These are phyloP conservation scores for Lepidium sativum DNA, from an alignment of 345 rosid species.

Conservation along the genomic window DNA sequence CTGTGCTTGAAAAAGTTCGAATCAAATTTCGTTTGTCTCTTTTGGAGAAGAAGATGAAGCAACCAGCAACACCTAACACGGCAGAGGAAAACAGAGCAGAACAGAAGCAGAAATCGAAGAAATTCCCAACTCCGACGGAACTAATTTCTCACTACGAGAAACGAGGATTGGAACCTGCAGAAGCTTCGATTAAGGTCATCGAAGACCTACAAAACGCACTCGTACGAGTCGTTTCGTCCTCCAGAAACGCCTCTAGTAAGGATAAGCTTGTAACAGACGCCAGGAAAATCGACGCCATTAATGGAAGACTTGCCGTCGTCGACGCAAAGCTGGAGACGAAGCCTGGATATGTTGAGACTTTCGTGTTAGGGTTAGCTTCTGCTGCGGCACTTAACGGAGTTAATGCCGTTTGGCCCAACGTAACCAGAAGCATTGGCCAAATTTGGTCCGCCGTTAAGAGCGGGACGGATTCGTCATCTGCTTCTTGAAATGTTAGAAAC, in stretches of 20 bases:
- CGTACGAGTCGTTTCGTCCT: constrained; percentile 43
- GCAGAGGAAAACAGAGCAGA: constrained; percentile 22
- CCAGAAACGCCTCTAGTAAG: constrained; percentile 33
- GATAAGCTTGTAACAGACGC: constrained; percentile 40
- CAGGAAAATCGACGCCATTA: constrained; percentile 55
- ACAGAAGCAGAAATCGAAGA: constrained; percentile 25
- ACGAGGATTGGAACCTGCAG: constrained; percentile 59
- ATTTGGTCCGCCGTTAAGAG: constrained; percentile 62
- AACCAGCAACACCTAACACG: constrained; percentile 28
- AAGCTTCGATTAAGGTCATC: constrained; percentile 75
- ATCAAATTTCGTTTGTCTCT: not conserved
- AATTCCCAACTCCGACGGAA: constrained; percentile 56
- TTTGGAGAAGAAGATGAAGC: constrained; percentile 32
- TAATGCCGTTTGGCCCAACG: constrained; percentile 44
- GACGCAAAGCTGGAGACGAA: constrained; percentile 82
- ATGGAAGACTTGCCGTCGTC: constrained; percentile 49
- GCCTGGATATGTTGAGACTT: constrained; percentile 61
- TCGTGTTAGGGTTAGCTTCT: constrained; percentile 60
- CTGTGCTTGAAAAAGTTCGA: not conserved
- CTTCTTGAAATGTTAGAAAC: constrained; percentile 9
- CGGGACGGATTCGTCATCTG: constrained; percentile 41
- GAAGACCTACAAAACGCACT: constrained; percentile 79
- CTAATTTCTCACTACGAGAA: constrained; percentile 69
- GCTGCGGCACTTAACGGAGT: constrained; percentile 62
- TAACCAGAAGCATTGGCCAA: constrained; percentile 43